Conservation (phyloP, 2,329 filamentous ascomycete species). For the Diaporthe capsici region DNA sequence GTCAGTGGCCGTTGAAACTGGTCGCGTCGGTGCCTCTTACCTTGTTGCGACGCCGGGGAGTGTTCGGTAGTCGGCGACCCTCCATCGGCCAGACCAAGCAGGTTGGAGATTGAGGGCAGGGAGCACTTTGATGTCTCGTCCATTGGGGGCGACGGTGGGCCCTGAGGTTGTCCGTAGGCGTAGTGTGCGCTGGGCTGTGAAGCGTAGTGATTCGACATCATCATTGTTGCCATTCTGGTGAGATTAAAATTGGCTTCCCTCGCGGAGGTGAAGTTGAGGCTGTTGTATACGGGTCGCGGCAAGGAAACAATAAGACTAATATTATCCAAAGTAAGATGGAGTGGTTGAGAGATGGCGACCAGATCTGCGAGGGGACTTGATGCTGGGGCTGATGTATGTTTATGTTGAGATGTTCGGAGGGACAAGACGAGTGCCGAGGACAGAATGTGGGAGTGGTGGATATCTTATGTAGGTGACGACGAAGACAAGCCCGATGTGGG, state of each 20-base stretch:
- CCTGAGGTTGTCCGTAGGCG: slow-evolving; percentile 68
- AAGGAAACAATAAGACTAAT: slow-evolving; percentile 26
- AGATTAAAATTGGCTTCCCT: slow-evolving; percentile 37
- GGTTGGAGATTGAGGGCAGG: slow-evolving; percentile 92
- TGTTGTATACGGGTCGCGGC: slow-evolving; percentile 42
- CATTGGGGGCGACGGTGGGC: slow-evolving; percentile 81
- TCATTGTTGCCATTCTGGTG: slow-evolving; percentile 59
- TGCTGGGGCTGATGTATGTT: slow-evolving; percentile 44
- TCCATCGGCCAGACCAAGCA: slow-evolving; percentile 86
- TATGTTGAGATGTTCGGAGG: slow-evolving; percentile 46
- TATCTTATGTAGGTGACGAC: slow-evolving; percentile 57
- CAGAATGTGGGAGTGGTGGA: slow-evolving; percentile 53
- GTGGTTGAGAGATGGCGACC: background rate
- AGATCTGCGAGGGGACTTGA: slow-evolving; percentile 28
- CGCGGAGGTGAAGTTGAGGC: slow-evolving; percentile 35
- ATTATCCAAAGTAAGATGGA: slow-evolving; percentile 34
- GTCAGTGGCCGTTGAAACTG: slow-evolving; percentile 39
- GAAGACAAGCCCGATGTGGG: slow-evolving; percentile 42
- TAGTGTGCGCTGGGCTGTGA: slow-evolving; percentile 64
- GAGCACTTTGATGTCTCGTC: slow-evolving; percentile 84
- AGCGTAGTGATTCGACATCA: slow-evolving; percentile 60
- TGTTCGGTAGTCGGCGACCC: slow-evolving; percentile 71
- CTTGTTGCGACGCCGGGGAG: slow-evolving; percentile 59
- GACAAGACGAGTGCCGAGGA: slow-evolving; percentile 40
- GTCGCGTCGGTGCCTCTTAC: slow-evolving; percentile 43